These are phyloP conservation scores for Penicillium sp. DNA, from an alignment of 2,329 filamentous ascomycete species.

Conservation along the genomic window DNA sequence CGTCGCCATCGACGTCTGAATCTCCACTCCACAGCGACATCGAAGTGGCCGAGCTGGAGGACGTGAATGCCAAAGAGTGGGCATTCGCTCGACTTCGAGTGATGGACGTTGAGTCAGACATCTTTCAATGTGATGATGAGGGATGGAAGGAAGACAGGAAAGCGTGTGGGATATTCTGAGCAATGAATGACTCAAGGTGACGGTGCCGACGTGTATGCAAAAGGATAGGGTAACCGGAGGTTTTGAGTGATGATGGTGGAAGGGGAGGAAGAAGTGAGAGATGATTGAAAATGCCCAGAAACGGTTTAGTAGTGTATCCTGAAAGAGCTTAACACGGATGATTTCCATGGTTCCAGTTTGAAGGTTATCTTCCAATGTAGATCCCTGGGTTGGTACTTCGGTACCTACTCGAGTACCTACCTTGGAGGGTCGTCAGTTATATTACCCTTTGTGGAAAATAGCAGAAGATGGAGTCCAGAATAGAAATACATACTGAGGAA, in stretches of 20 bases:
- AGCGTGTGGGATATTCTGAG: background rate
- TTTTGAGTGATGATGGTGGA: background rate
- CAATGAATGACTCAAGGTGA: background rate
- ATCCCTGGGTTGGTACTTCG: background rate
- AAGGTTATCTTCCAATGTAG: background rate
- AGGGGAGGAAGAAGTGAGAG: background rate
- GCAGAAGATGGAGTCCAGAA: background rate
- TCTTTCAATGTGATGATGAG: background rate
- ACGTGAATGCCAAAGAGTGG: background rate
- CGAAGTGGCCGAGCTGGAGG: background rate
- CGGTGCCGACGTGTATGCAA: background rate
- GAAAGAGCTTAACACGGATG: background rate
- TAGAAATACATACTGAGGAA: background rate
- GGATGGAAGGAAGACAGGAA: too few relatives aligned
- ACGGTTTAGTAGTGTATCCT: background rate
- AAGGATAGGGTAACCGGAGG: background rate
- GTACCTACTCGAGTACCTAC: background rate
- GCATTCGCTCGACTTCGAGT: background rate
- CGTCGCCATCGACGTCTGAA: background rate
- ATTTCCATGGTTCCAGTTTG: background rate
- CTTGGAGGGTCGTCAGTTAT: background rate
- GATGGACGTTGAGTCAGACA: background rate
- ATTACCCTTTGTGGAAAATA: background rate
- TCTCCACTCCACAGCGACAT: background rate
- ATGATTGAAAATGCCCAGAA: background rate